Conservation (phyloP, 768 basidiomycete genomes). For the Megacollybia marginata region DNA sequence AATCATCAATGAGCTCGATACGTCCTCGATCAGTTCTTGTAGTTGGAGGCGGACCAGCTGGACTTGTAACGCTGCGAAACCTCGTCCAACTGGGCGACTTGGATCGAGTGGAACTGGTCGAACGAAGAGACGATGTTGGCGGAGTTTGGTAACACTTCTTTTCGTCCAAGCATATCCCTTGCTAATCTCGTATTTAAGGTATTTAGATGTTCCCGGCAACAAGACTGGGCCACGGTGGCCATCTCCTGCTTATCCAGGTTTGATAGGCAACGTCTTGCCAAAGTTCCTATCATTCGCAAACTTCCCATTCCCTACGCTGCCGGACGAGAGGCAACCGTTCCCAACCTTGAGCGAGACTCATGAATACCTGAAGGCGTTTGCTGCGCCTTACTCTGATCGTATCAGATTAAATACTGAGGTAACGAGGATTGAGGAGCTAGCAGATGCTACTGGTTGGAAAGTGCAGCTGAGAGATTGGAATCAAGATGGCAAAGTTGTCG, state of each 20-base stretch:
- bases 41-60: constrained; percentile 40
- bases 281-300: constrained; percentile 33
- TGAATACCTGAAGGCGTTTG: constrained; percentile 27
- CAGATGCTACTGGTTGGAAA: constrained; percentile 26
- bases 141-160: constrained; percentile 39
- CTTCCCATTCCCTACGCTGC: constrained; percentile 26
- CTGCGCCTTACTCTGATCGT: constrained; percentile 20
- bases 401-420: constrained; percentile 38
- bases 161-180: background rate
- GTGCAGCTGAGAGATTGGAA: constrained; percentile 31
- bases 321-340: constrained; percentile 27
- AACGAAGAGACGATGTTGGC: constrained; percentile 40
- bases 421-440: constrained; percentile 26
- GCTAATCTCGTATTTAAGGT: constrained; percentile 14
- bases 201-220: constrained; percentile 18
- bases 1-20: background rate
- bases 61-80: constrained; percentile 44
- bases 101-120: constrained; percentile 35
- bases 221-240: constrained; percentile 28
- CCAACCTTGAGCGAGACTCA: constrained; percentile 32
- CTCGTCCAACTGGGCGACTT: constrained; percentile 32
- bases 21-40: constrained; percentile 29
- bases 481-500: constrained; percentile 11
- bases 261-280: constrained; percentile 46
- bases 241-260: constrained; percentile 37